Base-by-base conservation (phyloP, 345 rosid genomes). In the Fremontodendron californicum region DNA sequence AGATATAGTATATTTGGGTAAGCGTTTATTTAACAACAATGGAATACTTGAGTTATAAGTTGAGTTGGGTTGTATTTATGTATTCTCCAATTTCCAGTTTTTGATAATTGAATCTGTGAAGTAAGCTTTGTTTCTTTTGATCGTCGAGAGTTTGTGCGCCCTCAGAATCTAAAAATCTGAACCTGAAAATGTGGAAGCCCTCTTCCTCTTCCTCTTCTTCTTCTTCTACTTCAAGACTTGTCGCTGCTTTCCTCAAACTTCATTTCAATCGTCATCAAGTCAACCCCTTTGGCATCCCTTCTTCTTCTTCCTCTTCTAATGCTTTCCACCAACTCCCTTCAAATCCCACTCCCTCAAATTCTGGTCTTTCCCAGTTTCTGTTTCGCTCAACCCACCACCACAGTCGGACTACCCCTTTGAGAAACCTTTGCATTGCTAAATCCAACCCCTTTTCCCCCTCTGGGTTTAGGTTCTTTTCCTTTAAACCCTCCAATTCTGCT, bases 391-490 rank as follows among this genome's bases (percentile, higher is more conserved):
- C 61, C 55, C 78, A 62, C 37, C 78, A 43, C 21, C 66, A 15
- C 11, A 0, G 0, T 37, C 27, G 18, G 60, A 71, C 75, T 21
- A 70, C 73, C 1, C 12, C 67, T 68, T 61, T 42, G 4, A 33
- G 60, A 11, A 61, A 45, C 62, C 37, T 35, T 23, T 73, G 67
- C 29, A 67, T 64, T 80, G 75, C 55, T 42, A 80, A 76, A 76
- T 71, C 85, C 54, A 75, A 73, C 25, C 19, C 52, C 40, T 77
- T 71, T 78, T 67, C 64, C 66, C 63, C 80, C 6, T 77, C 71
- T 75, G 90, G 87, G 76, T 72, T 84, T n/a, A 82, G 92, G 83
- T 82, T 81, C 66, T 84, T 85, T 79, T 89, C 96, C 33, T 16
- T 63, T 61, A 61, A 61, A 61, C 9, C 65, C 65, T 61, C 65